phyloP scores from a whole-genome alignment of 1,284 basidiomycete species.

The Microbotryum violaceum region DNA sequence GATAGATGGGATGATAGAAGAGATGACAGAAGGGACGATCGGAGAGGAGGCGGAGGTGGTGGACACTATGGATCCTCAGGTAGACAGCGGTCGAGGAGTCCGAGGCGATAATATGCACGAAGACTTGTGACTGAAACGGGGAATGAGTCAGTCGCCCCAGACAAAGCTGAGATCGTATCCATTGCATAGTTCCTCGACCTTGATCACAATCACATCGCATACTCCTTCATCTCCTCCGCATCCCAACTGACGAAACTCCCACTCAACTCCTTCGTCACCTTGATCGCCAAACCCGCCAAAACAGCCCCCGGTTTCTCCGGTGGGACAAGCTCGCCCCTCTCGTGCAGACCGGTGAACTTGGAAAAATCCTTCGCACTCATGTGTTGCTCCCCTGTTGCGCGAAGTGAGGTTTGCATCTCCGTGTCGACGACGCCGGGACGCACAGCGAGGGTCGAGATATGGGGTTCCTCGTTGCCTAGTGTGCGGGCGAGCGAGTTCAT shows the following conservation, averaged over 20 bases:
- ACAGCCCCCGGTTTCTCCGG: constrained; percentile 57
- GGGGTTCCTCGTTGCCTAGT: constrained; percentile 67
- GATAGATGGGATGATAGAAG: background rate
- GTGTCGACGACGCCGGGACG: constrained; percentile 74
- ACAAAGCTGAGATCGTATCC: too few species aligned
- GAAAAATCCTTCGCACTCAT: constrained; percentile 52
- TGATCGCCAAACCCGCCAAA: constrained; percentile 49
- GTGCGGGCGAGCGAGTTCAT: constrained; percentile 71
- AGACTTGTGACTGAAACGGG: too few species aligned
- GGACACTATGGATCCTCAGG: too few species aligned
- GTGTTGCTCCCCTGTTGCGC: constrained; percentile 35
- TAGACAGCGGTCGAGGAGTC: too few species aligned
- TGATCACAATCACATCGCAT: constrained; percentile 1
- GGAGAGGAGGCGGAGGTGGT: background rate
- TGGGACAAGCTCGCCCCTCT: constrained; percentile 53
- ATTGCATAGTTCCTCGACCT: background rate
- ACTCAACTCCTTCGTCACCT: constrained; percentile 46
- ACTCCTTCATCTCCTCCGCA: constrained; percentile 36
- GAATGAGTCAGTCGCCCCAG: too few species aligned
- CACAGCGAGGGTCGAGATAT: constrained; percentile 63
- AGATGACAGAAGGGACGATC: background rate
- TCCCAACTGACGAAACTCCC: constrained; percentile 64
- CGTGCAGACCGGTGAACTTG: constrained; percentile 54
- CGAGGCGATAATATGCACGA: too few species aligned
- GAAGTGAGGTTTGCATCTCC: constrained; percentile 31